A percentile compares a stretch with the other conserved stretches of the same genome.
Conservation (phyloP, 2,329 filamentous ascomycete genomes). For the Cladophialophora yegresii region DNA sequence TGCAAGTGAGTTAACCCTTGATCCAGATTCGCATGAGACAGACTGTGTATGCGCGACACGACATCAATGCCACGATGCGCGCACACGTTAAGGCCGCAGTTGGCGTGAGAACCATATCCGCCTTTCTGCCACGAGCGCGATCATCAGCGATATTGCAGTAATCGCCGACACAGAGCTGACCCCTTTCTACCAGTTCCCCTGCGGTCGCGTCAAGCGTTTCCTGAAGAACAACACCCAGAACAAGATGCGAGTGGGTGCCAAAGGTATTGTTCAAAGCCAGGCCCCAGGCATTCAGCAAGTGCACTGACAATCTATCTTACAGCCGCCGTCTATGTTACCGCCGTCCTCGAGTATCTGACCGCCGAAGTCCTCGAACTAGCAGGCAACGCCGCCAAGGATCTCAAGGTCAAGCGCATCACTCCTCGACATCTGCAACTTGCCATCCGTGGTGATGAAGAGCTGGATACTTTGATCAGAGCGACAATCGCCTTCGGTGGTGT, state of each 20-base stretch:
- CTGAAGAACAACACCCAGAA: conserved; percentile 99
- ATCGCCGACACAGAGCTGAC: conserved; percentile 8
- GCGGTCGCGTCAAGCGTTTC: conserved; percentile 99
- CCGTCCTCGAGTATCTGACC: conserved; percentile 95
- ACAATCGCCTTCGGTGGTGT: conserved; percentile 99
- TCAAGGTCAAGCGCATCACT: conserved; percentile 99
- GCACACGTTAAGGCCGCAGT: neutral
- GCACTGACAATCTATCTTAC: conserved; percentile 14
- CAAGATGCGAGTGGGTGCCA: conserved; percentile 99
- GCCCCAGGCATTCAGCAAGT: neutral
- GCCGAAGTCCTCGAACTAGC: conserved; percentile 97
- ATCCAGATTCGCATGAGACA: neutral
- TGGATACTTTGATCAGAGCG: conserved; percentile 94
- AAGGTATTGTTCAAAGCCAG: conserved; percentile 52
- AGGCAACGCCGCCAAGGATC: conserved; percentile 97
- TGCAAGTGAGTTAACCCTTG: conserved; percentile 71
- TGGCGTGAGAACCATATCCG: neutral
- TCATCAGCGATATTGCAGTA: neutral
- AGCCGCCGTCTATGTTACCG: conserved; percentile 96
- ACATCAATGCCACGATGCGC: neutral
- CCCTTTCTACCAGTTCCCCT: conserved; percentile 73
- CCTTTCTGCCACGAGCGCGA: neutral
- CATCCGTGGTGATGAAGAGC: conserved; percentile 96
- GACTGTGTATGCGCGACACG: conserved; percentile 14
- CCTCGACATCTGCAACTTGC: conserved; percentile 96